Conservation (phyloP, 2,329 filamentous ascomycete species). For the Colletotrichum sp. region DNA sequence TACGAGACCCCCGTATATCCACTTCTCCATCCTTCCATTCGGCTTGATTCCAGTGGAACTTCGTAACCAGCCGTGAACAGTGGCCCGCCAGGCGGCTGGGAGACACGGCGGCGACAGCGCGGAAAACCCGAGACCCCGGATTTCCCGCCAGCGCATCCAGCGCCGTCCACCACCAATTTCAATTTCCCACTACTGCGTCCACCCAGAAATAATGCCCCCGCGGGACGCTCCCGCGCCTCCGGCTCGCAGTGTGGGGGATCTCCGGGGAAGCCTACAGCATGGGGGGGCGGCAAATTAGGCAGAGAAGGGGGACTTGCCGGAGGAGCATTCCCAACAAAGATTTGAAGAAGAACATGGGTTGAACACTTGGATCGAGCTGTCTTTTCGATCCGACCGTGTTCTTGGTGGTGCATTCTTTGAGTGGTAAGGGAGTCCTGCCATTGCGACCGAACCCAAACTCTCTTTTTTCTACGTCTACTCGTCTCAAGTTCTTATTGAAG, state of each 20-base stretch:
- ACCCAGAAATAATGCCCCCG: background rate
- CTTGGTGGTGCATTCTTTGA: background rate
- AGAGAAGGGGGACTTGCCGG: background rate
- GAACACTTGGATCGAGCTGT: constrained; percentile 8
- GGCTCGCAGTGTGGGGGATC: constrained; percentile 10
- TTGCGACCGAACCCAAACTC: background rate
- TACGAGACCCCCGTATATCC: background rate
- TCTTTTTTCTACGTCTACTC: background rate
- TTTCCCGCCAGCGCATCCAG: background rate
- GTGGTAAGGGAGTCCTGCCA: background rate
- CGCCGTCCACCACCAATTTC: background rate
- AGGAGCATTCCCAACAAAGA: background rate
- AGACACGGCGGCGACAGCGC: background rate
- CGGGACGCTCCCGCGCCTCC: background rate
- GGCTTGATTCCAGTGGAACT: background rate
- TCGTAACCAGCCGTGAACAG: background rate
- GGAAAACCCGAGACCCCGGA: background rate
- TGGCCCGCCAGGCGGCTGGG: background rate
- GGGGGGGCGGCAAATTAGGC: background rate
- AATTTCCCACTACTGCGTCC: background rate
- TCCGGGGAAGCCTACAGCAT: constrained; percentile 4
- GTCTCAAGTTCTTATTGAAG: background rate
- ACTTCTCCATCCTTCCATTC: background rate
- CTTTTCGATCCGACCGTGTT: background rate
- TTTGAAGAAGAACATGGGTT: background rate